Conservation (phyloP, 805 yeast genomes). For the Sugiyamaella mastotermitis region DNA sequence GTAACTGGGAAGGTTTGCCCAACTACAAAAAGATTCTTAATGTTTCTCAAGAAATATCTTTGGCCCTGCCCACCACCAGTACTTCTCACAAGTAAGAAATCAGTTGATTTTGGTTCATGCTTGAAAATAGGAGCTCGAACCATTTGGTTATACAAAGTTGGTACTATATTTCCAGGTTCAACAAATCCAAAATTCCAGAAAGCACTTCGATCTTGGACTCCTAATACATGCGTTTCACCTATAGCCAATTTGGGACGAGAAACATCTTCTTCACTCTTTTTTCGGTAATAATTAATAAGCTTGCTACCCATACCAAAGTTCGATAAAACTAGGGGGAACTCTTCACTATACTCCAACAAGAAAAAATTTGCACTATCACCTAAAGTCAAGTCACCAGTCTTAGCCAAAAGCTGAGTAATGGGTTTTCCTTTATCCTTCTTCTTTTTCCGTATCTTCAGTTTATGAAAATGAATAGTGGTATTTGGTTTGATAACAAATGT, state of each 20-base stretch:
- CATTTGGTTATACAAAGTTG: slow-evolving; percentile 88
- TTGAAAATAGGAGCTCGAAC: slow-evolving; percentile 87
- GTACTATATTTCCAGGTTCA: slow-evolving; percentile 88
- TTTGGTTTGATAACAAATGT: slow-evolving; percentile 72
- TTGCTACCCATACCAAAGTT: slow-evolving; percentile 96
- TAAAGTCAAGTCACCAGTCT: slow-evolving; percentile 67
- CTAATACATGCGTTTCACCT: slow-evolving; percentile 93
- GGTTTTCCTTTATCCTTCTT: slow-evolving; percentile 87
- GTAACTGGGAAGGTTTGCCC: slow-evolving; percentile 92
- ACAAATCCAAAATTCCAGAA: slow-evolving; percentile 99
- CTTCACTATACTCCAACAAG: slow-evolving; percentile 85
- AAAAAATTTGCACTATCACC: slow-evolving; percentile 79
- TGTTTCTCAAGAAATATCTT: slow-evolving; percentile 58
- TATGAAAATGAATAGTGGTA: slow-evolving; percentile 66
- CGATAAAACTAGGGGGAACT: slow-evolving; percentile 72
- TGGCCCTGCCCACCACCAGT: slow-evolving; percentile 81
- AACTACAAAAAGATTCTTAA: slow-evolving; percentile 73
- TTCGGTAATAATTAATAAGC: slow-evolving; percentile 86
- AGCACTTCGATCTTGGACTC: slow-evolving; percentile 94
- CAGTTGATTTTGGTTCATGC: slow-evolving; percentile 74
- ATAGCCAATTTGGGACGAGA: slow-evolving; percentile 80
- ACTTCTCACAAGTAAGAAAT: slow-evolving; percentile 73
- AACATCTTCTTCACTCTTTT: slow-evolving; percentile 70
- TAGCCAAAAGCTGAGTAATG: slow-evolving; percentile 63
- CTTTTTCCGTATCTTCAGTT: slow-evolving; percentile 69